Evolutionary conservation across 768 basidiomycete genomes (phyloP).

Genomic region (Xanthoconium stramineum): DNA sequence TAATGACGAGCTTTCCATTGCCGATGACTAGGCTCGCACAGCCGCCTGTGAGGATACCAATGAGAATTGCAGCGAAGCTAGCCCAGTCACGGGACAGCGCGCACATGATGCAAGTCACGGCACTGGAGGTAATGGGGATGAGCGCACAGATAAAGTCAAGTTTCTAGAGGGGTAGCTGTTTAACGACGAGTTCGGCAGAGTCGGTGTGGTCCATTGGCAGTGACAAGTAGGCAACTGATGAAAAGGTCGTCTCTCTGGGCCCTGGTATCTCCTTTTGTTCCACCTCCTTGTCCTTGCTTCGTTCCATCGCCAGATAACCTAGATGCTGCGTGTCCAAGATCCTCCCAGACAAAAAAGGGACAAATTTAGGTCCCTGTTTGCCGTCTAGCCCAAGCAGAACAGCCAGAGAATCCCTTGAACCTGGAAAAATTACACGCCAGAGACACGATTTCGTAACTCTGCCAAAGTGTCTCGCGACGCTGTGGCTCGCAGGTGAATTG

Average conservation of each 20-base stretch:
- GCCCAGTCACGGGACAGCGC: constrained; percentile 27
- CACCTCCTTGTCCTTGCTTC: constrained; percentile 5
- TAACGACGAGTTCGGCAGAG: not conserved
- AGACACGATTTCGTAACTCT: constrained; percentile 28
- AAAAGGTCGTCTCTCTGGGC: constrained; percentile 7
- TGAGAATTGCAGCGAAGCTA: constrained; percentile 29
- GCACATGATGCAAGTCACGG: constrained; percentile 2
- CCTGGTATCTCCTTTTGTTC: not conserved
- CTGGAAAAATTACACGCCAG: constrained; percentile 13
- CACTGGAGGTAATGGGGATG: constrained; percentile 27
- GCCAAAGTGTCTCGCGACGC: constrained; percentile 32
- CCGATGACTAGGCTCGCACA: constrained; percentile 25
- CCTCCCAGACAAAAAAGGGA: constrained; percentile 25
- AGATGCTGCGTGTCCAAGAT: constrained; percentile 24
- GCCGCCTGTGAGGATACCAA: constrained; percentile 34
- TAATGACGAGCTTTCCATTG: constrained; percentile 20
- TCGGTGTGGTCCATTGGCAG: constrained; percentile 8
- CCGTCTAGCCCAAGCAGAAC: no score
- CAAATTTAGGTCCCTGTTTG: no score
- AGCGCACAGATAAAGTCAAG: constrained; percentile 13
- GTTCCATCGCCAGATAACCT: constrained; percentile 23
- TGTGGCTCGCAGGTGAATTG: constrained; percentile 35
- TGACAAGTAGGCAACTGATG: constrained; percentile 17
- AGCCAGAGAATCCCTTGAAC: no score
- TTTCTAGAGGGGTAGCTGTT: not conserved